These are phyloP conservation scores for Amanita polypyramis DNA, from an alignment of 768 basidiomycete genomes.

Conservation along the genomic window DNA sequence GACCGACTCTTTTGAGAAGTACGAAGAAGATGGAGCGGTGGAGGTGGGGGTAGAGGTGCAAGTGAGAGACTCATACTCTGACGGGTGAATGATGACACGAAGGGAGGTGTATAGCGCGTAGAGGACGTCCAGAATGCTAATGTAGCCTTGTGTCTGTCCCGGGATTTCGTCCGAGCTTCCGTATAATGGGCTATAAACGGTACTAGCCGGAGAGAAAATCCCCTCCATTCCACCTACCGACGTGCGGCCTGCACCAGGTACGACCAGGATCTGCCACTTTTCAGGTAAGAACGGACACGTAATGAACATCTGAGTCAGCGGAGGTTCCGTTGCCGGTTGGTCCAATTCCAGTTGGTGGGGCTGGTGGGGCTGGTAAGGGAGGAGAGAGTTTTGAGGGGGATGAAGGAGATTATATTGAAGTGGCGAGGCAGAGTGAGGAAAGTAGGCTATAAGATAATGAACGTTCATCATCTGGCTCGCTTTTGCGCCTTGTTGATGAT, in stretches of 20 bases:
- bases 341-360: conserved; percentile 23
- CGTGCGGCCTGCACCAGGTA: conserved; percentile 11
- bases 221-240: background rate
- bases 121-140: conserved; percentile 41
- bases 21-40: too few species aligned
- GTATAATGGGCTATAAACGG: conserved; percentile 7
- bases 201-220: background rate
- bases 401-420: conserved; percentile 27
- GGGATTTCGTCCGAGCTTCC: conserved; percentile 10
- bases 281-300: conserved; percentile 20
- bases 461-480: conserved; percentile 25
- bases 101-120: conserved; percentile 34
- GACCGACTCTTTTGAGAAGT: conserved; percentile 19
- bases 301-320: conserved; percentile 24
- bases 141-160: conserved; percentile 14
- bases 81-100: conserved; percentile 29
- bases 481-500: conserved; percentile 9
- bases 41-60: conserved; percentile 19
- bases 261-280: conserved; percentile 23
- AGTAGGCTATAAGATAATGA: conserved; percentile 30
- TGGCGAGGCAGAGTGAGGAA: conserved; percentile 22
- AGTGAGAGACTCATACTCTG: conserved; percentile 28
- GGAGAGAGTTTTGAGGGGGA: too few species aligned
- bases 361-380: too few species aligned
- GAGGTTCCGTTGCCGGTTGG: conserved; percentile 33